These are phyloP conservation scores for Citrus glauca DNA, from an alignment of 345 rosid genomes.

Conservation along the genomic window DNA sequence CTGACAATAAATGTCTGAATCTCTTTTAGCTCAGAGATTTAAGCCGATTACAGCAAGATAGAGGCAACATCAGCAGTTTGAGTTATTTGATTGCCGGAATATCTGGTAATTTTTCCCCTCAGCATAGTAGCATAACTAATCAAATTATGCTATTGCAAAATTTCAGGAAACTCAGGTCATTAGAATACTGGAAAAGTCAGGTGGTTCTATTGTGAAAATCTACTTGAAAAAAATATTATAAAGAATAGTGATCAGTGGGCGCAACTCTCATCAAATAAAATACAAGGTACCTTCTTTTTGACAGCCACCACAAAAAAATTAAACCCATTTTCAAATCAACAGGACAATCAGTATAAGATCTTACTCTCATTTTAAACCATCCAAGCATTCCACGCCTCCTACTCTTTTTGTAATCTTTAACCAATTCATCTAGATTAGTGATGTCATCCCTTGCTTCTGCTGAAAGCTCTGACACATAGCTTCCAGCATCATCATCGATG, in stretches of 20 bases:
- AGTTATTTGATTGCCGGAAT: neutral
- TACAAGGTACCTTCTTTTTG: neutral
- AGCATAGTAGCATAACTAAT: neutral
- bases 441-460: conserved; percentile 51
- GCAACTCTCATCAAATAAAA: neutral
- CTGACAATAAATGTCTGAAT: neutral
- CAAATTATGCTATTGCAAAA: neutral
- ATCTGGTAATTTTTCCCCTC: neutral
- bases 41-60: neutral
- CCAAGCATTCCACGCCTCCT: conserved; percentile 82
- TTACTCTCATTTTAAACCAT: conserved; percentile 81
- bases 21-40: neutral
- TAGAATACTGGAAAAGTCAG: neutral
- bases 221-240: neutral
- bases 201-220: neutral
- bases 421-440: conserved; percentile 59
- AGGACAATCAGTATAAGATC: conserved; percentile 11
- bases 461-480: conserved; percentile 55
- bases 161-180: neutral
- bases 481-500: conserved; percentile 58
- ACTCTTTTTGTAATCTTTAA: conserved; percentile 63
- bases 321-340: neutral
- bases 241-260: neutral
- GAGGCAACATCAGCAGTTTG: neutral
- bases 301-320: neutral